Evolutionary conservation across 345 rosid genomes (phyloP), one percentile per base, ranked within the genome.

Genomic region (Clarkia xantiana): DNA sequence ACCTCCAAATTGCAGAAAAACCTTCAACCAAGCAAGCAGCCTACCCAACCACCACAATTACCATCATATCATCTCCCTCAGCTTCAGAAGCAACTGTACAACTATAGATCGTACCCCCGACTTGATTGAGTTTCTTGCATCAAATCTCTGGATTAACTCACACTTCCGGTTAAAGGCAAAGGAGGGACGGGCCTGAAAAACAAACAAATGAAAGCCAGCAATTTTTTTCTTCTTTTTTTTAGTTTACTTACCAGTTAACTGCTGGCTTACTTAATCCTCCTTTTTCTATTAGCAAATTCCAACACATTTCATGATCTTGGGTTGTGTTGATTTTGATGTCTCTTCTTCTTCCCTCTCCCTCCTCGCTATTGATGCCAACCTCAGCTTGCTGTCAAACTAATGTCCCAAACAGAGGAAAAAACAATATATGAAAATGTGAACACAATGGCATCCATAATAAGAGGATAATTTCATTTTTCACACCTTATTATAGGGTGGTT

Each of bases 231-330:
- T n/a, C n/a, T n/a, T n/a, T n/a, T 6, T 57, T 66, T 47, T 53
- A 53, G 20, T 51, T 53, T 55, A 75, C 81, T 75, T 72, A 75
- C 85, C 80, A 18, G 62, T 49, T 7, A 68, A 64, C 62, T 68
- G 77, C 81, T 75, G 85, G 77, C 85, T 79, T n/a, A n/a, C n/a
- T n/a, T 73, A 66, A 75, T 49, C 18, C 41, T 38, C 44, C 59
- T 50, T 42, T 39, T 46, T 51, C 14, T 29, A 22, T 22, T n/a
- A 22, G 25, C 25, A 22, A 22, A 22, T 44, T 25, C 12, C 39
- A 34, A 43, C 1, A 14, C n/a, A n/a, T 19, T 11, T 13, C 18
- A 18, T 10, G 29, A 38, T 44, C 49, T 25, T 20, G 44, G 4
- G 45, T n/a, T n/a, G n/a, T n/a, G n/a, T 11, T 15, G 50, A 45